Percentiles rank a stretch among this genome's conserved stretches.
These are phyloP conservation scores for Kodamaea jinghongensis DNA, from an alignment of 805 yeast species.

Conservation along the genomic window DNA sequence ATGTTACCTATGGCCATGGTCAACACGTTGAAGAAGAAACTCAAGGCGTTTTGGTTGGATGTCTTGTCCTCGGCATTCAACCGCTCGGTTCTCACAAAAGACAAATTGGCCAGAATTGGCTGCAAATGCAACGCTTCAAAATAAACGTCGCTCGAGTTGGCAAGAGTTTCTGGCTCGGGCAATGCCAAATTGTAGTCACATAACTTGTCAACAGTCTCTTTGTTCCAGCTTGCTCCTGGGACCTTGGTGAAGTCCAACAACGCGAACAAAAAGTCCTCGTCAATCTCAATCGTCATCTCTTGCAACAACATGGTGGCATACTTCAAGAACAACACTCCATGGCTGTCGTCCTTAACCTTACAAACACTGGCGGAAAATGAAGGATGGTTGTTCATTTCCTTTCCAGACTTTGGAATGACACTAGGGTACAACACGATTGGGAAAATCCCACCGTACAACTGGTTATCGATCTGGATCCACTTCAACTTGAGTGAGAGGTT, in stretches of 20 bases:
- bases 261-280: slow-evolving; percentile 87
- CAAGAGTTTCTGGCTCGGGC: slow-evolving; percentile 63
- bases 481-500: slow-evolving; percentile 76
- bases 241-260: slow-evolving; percentile 74
- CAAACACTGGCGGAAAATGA: slow-evolving; percentile 84
- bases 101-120: slow-evolving; percentile 83
- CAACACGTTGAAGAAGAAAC: slow-evolving; percentile 77
- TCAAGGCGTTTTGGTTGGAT: slow-evolving; percentile 59
- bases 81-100: slow-evolving; percentile 87
- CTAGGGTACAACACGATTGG: slow-evolving; percentile 91
- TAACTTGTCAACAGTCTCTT: slow-evolving; percentile 41
- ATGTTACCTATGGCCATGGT: slow-evolving; percentile 98
- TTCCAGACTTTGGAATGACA: slow-evolving; percentile 77
- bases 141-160: slow-evolving; percentile 70
- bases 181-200: slow-evolving; percentile 63
- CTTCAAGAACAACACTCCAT: slow-evolving; percentile 87
- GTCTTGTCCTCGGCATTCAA: slow-evolving; percentile 62
- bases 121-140: slow-evolving; percentile 92
- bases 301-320: slow-evolving; percentile 88
- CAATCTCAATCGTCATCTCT: slow-evolving; percentile 88
- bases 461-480: slow-evolving; percentile 95
- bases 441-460: slow-evolving; percentile 79
- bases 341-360: slow-evolving; percentile 80
- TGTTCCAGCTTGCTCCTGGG: slow-evolving; percentile 80
- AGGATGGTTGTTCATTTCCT: slow-evolving; percentile 87